Evolutionary conservation across 208 protist genomes (phyloP).

Genomic region (Acanthamoeba healyi): DNA sequence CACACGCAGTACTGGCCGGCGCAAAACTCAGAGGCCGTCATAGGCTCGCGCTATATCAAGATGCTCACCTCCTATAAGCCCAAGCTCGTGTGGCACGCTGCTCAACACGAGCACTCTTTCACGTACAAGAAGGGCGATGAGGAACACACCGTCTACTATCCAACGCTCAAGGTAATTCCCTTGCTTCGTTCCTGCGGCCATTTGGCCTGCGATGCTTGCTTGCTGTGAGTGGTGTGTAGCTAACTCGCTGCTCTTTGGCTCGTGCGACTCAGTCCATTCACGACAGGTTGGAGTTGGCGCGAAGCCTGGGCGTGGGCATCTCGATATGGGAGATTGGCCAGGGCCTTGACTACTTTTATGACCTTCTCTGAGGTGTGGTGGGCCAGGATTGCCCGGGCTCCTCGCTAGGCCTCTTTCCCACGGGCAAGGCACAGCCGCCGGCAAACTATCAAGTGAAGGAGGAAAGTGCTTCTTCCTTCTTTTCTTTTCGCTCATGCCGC

Average conservation of each 20-base stretch:
- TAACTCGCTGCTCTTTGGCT: background rate
- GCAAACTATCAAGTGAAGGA: background rate
- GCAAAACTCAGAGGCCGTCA: background rate
- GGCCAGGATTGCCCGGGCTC: too few relatives aligned
- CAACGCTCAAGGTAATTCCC: constrained; percentile 33
- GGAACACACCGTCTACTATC: constrained; percentile 55
- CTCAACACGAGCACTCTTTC: constrained; percentile 42
- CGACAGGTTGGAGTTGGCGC: constrained; percentile 48
- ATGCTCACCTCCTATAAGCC: constrained; percentile 45
- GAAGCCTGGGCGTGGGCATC: constrained; percentile 43
- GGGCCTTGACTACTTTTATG: constrained; percentile 75
- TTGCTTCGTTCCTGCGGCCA: background rate
- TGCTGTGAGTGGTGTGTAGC: background rate
- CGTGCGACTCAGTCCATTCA: background rate
- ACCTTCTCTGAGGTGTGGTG: constrained; percentile 64
- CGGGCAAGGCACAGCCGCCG: too few relatives aligned
- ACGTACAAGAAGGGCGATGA: constrained; percentile 33
- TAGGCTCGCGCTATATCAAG: constrained; percentile 40
- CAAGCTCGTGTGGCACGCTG: constrained; percentile 40
- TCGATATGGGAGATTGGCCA: constrained; percentile 74
- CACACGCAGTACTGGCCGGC: constrained; percentile 39
- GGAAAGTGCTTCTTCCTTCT: constrained; percentile 69
- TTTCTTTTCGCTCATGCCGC: too few relatives aligned
- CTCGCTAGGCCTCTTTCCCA: too few relatives aligned
- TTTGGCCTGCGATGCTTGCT: background rate